Evolutionary conservation across 495 filamentous ascomycete genomes (phyloP), one percentile per base, ranked within the genome.

Genomic region (Xylaria nigripes): DNA sequence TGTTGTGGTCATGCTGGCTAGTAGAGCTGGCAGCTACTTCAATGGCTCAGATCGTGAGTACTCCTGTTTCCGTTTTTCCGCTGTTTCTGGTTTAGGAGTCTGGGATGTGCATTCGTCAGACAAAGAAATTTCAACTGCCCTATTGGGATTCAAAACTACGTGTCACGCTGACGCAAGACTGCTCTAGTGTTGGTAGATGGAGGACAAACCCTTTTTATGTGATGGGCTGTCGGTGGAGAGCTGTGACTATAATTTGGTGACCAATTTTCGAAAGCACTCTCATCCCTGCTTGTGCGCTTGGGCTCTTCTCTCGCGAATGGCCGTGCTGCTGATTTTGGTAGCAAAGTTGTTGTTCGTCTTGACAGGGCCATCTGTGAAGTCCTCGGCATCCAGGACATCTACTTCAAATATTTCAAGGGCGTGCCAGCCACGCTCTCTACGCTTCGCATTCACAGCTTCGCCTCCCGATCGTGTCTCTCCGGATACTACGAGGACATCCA

Each of bases 291-390:
- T 55, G 29, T 34, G 52, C 54, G 63, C 63, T 42, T 73, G 69
- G 22, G 77, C 76, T 48, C 64, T 74, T 47, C 69, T 70, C 61
- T 76, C 68, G 22, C 78, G 68, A 51, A 80, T 80, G 23, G 69
- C 84, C 1, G 87, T 89, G 68, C 93, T 96, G 75, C 91, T 95
- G 61, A 98, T 86, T 70, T 96, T 98, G 25, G 78, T 76, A 3
- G 84, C 80, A 64, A 92, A 95, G 45, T 79, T 76, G 30, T 81
- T 78, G 32, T 82, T 77, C 13, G 72, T 70, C 48, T 64, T 62
- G 6, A 48, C 59, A 3, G 60, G 59, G 40, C 70, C 73, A 9
- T 79, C 78, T 7, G 76, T 64, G 27, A 76, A 67, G 38, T 86
- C 85, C 10, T 78, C 76, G 9, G 84, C 76, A 67, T 90, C 83